These are phyloP conservation scores for Boletus reticulatus DNA, from an alignment of 768 basidiomycete species.

Conservation along the genomic window DNA sequence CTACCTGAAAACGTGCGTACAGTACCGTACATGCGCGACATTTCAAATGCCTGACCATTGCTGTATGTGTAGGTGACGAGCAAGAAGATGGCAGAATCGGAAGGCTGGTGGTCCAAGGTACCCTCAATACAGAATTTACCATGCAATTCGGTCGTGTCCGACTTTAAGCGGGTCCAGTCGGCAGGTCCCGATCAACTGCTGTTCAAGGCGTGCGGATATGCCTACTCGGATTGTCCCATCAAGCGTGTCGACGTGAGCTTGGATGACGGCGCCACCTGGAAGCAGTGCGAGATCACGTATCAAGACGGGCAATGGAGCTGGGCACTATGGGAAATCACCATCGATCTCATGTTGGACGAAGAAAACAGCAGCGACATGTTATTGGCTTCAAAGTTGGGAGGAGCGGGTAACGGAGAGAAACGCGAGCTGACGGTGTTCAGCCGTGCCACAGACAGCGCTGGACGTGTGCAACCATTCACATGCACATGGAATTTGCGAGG, in stretches of 20 bases:
- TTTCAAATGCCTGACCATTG: not conserved
- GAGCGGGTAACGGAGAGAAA: slow-evolving; percentile 11
- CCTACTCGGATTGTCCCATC: slow-evolving; percentile 49
- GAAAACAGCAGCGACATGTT: slow-evolving; percentile 16
- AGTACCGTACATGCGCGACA: not conserved
- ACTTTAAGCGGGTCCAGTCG: slow-evolving; percentile 5
- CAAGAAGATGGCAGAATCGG: slow-evolving; percentile 23
- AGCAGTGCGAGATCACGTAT: slow-evolving; percentile 50
- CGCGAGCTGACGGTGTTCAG: slow-evolving; percentile 33
- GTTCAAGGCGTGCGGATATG: slow-evolving; percentile 51
- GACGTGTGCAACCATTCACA: slow-evolving; percentile 47
- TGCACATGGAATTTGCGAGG: slow-evolving; percentile 67
- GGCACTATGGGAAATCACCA: slow-evolving; percentile 61
- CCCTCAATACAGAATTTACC: slow-evolving; percentile 58
- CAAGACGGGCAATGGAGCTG: slow-evolving; percentile 70
- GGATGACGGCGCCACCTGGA: slow-evolving; percentile 54
- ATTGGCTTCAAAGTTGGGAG: not conserved
- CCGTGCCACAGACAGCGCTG: slow-evolving; percentile 51
- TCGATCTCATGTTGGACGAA: slow-evolving; percentile 33
- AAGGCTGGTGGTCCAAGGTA: slow-evolving; percentile 49
- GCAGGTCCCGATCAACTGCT: slow-evolving; percentile 23
- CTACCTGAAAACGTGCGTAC: slow-evolving; percentile 47
- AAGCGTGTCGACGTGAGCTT: slow-evolving; percentile 47
- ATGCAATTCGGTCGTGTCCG: slow-evolving; percentile 59
- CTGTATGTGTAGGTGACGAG: slow-evolving; percentile 19